Percentiles rank a stretch among this genome's conserved stretches.
Evolutionary conservation across 2,329 filamentous ascomycete genomes (phyloP).

Genomic region (Thermomyces lanuginosus): DNA sequence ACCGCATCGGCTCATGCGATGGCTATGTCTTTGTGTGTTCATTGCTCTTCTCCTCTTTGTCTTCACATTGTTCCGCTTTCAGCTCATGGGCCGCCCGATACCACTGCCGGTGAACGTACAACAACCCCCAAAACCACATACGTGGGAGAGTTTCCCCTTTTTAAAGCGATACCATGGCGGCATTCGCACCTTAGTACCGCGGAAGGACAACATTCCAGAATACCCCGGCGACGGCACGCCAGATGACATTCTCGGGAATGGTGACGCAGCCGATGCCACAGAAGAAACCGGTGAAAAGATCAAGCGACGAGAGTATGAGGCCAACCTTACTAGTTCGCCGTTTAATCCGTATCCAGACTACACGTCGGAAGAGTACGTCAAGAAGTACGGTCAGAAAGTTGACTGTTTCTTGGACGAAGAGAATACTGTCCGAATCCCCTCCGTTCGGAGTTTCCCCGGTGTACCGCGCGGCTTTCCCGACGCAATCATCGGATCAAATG

Average conservation of each 20-base stretch:
- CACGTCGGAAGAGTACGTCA: slow-evolving; percentile 38
- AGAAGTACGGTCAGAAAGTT: slow-evolving; percentile 42
- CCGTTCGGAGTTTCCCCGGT: slow-evolving; percentile 57
- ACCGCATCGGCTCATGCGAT: slow-evolving; percentile 60
- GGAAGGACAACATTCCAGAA: slow-evolving; percentile 55
- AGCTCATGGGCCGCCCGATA: slow-evolving; percentile 32
- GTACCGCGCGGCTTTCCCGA: slow-evolving; percentile 73
- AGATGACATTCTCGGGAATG: slow-evolving; percentile 36
- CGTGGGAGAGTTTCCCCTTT: slow-evolving; percentile 78
- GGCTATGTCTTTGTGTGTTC: slow-evolving; percentile 57
- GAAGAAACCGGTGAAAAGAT: slow-evolving; percentile 15
- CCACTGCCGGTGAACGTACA: slow-evolving; percentile 29
- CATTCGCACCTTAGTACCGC: slow-evolving; percentile 51
- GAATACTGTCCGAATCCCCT: slow-evolving; percentile 47
- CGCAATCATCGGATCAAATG: slow-evolving; percentile 71
- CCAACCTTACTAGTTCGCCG: slow-evolving; percentile 27
- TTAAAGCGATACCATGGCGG: slow-evolving; percentile 82
- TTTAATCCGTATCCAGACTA: slow-evolving; percentile 58
- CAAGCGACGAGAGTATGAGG: slow-evolving; percentile 3
- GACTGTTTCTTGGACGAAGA: slow-evolving; percentile 66
- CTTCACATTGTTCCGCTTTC: slow-evolving; percentile 55
- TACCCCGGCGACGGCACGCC: slow-evolving; percentile 48
- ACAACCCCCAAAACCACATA: slow-evolving; percentile 46
- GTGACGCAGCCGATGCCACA: slow-evolving; percentile 18
- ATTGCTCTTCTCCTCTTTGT: slow-evolving; percentile 60